Conservation (phyloP, 1,139 yeast genomes). For the Pichia norvegensis region DNA sequence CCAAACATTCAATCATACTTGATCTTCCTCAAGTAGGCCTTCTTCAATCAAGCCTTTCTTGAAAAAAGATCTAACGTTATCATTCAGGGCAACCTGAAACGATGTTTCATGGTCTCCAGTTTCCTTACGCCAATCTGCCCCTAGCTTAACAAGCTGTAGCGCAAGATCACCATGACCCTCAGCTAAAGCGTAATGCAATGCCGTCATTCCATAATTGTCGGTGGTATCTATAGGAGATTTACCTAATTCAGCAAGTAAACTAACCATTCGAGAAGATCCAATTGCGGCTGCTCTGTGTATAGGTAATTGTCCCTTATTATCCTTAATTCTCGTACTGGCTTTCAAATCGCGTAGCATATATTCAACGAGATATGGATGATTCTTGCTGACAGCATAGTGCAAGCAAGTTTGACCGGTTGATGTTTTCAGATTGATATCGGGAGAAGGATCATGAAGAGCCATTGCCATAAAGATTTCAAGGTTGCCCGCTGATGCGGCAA, state of each 20-base stretch:
- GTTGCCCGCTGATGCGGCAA: constrained; percentile 70
- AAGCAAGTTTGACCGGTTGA: constrained; percentile 63
- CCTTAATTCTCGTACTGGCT: constrained; percentile 60
- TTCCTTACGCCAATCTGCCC: constrained; percentile 52
- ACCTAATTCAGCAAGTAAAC: constrained; percentile 42
- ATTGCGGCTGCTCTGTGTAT: constrained; percentile 79
- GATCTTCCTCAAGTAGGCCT: constrained; percentile 5
- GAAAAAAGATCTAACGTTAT: constrained; percentile 43
- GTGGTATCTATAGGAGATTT: constrained; percentile 60
- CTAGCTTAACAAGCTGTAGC: constrained; percentile 47
- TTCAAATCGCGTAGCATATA: constrained; percentile 43
- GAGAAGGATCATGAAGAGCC: constrained; percentile 35
- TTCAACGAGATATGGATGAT: constrained; percentile 46
- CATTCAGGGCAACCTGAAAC: constrained; percentile 53
- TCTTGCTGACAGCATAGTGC: constrained; percentile 71
- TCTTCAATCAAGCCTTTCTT: constrained; percentile 8
- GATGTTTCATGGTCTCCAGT: constrained; percentile 53
- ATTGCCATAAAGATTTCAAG: constrained; percentile 41
- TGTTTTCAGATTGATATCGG: constrained; percentile 48
- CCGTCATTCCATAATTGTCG: constrained; percentile 75
- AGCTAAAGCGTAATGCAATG: constrained; percentile 83
- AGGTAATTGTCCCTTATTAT: constrained; percentile 57
- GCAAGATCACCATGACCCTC: constrained; percentile 87
- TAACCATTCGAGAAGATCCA: constrained; percentile 54
- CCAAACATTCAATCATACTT: no score